Base-by-base conservation (phyloP, 768 basidiomycete species). In the Russula lepida region DNA sequence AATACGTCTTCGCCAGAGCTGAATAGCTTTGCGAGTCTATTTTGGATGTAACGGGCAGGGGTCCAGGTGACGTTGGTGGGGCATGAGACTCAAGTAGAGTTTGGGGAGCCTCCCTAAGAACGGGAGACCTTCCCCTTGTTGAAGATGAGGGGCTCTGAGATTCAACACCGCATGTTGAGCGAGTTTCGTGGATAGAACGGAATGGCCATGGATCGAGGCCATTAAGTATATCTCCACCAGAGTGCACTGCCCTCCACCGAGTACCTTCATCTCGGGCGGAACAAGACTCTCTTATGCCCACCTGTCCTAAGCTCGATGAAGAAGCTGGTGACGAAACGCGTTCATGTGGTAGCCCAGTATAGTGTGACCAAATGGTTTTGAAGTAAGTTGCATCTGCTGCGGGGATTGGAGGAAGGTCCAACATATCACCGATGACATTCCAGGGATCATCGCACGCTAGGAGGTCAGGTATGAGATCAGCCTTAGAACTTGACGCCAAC, bases 381-480 rank as follows among this genome's bases (percentile, higher is more conserved):
- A 62, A 33, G 50, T 54, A 62, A 0, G 46, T 23, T 17, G 44
- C 37, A 41, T 64, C 56, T 21, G 63, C 46, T 13, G 50, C 13
- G 32, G 63, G 63, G 25, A 64, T 62, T 4, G 63, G 52, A 21
- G 63, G 56, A 33, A 66, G 63, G 43, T 23, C 43, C 6, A 66
- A n/a, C 19, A 66, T 21, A 25, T 61, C 47, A 3, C 65, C 65
- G 17, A 66, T 66, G 21, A 47, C 55, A 30, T 64, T 66, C 65
- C 65, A 66, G 21, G 65, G 63, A 27, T 66, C 47, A 15, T 39
- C 21, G 15, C n/a, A 41, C 32, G 19, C 23, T 15, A 66, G 54
- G 28, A 66, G 43, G 7, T 56, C 47, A 21, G 50, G 53, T 17
- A 64, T 49, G 32, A 57, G 33, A 51, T 65, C 52, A n/a, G 32